phyloP scores from a whole-genome alignment of 305 asterid genomes.

The Fraxinus angustifolia region DNA sequence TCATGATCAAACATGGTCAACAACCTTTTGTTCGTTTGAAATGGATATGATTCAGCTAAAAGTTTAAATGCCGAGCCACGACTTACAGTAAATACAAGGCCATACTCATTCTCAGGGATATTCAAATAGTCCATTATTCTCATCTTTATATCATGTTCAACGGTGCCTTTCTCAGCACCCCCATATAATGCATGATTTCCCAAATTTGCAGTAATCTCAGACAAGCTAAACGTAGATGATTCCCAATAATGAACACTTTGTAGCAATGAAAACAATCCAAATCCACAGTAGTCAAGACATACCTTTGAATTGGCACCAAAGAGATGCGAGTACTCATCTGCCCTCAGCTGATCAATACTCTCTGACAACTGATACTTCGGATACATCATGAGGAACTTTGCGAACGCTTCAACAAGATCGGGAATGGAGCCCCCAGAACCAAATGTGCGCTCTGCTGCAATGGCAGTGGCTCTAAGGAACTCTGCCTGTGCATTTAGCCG shows the following conservation, averaged over 20 bases:
- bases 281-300: constrained; percentile 96
- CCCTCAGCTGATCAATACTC: constrained; percentile 82
- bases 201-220: constrained; percentile 93
- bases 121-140: constrained; percentile 90
- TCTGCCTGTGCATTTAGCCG: constrained; percentile 83
- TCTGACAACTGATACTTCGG: constrained; percentile 76
- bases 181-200: constrained; percentile 92
- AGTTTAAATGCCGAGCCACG: constrained; percentile 90
- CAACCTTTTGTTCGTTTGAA: constrained; percentile 76
- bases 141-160: constrained; percentile 77
- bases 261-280: constrained; percentile 85
- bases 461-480: constrained; percentile 84
- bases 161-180: constrained; percentile 77
- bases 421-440: constrained; percentile 63
- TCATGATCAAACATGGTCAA: constrained; percentile 97
- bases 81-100: constrained; percentile 91
- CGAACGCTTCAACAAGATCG: constrained; percentile 57
- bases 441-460: constrained; percentile 77
- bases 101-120: constrained; percentile 90
- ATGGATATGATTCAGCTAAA: constrained; percentile 90
- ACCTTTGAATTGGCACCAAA: constrained; percentile 61
- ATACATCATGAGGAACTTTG: constrained; percentile 83
- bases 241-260: constrained; percentile 90
- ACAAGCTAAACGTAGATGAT: constrained; percentile 78
- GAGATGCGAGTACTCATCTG: constrained; percentile 79